Evolutionary conservation across 2,329 filamentous ascomycete species (phyloP), one percentile per base, ranked within the genome.

Genomic region (Colletotrichum sp.): DNA sequence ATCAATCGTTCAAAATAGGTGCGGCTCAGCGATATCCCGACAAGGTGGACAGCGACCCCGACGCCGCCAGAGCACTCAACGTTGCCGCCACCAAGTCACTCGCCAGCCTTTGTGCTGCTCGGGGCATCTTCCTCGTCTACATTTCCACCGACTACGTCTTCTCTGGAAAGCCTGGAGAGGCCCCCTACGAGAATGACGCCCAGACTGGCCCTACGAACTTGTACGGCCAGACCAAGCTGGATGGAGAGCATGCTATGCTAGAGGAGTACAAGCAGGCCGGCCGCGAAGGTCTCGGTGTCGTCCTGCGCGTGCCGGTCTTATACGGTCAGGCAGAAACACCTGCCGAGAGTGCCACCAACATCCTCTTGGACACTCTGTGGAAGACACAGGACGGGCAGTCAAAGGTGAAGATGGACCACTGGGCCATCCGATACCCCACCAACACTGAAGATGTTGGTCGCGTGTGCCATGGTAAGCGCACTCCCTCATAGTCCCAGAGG

Each of bases 11-110:
- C 22, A 12, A 19, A 52, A 48, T 77, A 96, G 94, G 94, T 82
- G 96, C 96, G 55, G 96, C 96, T 61, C 96, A 98, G 84, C 92
- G 95, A 77, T 98, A 94, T 81, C 96, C 96, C 3, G 96, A 98
- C 84, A 94, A 94, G 82, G 96, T 96, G 81, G 94, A 96, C 80
- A 90, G 91, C 78, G 92, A 98, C 82, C 96, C 95, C 4, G 91
- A 93, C 75, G 94, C 92, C 70, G 95, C 95, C 5, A 91, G 90
- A 76, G 90, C 89, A 22, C 88, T 98, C 80, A 98, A 98, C 81
- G 91, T 96, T 15, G 88, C 91, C 5, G 94, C 95, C 4, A 94
- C 94, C 63, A 86, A 88, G 64, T 85, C 86, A 11, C 90, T 98
- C 15, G 94, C 95, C 12, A 84, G 87, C 55, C 88, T 92, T n/a